Conservation (phyloP, 331 rosid genomes). For the Pyracantha coccinea region DNA sequence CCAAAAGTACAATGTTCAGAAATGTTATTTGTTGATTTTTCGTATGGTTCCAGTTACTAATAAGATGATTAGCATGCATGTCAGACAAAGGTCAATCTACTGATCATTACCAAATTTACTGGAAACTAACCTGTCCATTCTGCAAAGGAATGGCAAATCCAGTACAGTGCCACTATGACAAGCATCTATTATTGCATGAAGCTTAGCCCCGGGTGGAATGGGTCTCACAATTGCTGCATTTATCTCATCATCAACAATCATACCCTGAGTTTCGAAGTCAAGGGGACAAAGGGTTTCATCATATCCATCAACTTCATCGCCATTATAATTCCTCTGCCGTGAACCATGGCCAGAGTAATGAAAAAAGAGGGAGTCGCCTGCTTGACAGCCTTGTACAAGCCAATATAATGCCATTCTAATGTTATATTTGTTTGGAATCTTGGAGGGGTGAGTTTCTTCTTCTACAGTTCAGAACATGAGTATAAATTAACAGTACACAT, state of each 20-base stretch:
- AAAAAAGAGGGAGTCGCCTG: slow-evolving; percentile 88
- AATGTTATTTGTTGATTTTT: neutral
- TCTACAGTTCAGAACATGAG: slow-evolving; percentile 49
- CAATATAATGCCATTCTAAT: slow-evolving; percentile 96
- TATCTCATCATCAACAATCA: slow-evolving; percentile 97
- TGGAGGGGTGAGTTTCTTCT: slow-evolving; percentile 82
- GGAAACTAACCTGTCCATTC: slow-evolving; percentile 79
- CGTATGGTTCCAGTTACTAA: neutral
- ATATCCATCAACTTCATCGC: slow-evolving; percentile 91
- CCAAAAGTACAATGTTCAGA: neutral
- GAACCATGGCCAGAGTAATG: slow-evolving; percentile 99
- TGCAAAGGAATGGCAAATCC: slow-evolving; percentile 93
- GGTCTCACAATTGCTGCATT: slow-evolving; percentile 72
- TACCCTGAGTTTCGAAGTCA: slow-evolving; percentile 96
- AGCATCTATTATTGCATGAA: slow-evolving; percentile 92
- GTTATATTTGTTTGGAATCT: slow-evolving; percentile 66
- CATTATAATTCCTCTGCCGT: slow-evolving; percentile 73
- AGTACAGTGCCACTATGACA: slow-evolving; percentile 95
- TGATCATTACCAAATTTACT: slow-evolving; percentile 1
- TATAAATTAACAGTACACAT: neutral
- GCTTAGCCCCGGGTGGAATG: slow-evolving; percentile 79
- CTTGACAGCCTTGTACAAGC: slow-evolving; percentile 89
- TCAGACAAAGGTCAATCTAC: neutral
- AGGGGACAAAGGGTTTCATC: slow-evolving; percentile 95
- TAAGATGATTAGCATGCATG: neutral